phyloP scores from a whole-genome alignment of 2,329 filamentous ascomycete species.

The Sporothrix globosa region DNA sequence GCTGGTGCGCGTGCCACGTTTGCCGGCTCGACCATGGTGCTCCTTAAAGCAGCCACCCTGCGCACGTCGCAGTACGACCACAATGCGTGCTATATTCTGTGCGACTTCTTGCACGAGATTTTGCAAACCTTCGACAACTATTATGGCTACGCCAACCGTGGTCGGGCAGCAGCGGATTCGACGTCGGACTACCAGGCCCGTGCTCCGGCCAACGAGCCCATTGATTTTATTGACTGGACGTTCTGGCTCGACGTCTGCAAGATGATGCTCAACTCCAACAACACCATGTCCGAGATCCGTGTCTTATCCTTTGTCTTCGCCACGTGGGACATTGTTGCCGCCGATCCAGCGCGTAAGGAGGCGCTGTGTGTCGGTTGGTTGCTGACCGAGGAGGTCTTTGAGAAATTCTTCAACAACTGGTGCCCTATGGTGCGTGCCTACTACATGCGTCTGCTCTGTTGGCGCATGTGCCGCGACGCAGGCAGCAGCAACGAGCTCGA shows the following conservation, averaged over 20 bases:
- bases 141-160: constrained; percentile 43
- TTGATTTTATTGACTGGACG: constrained; percentile 68
- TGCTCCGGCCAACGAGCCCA: neutral
- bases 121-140: constrained; percentile 64
- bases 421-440: constrained; percentile 94
- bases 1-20: constrained; percentile 66
- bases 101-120: constrained; percentile 85
- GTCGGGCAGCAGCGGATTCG: constrained; percentile 6
- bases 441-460: constrained; percentile 87
- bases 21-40: constrained; percentile 70
- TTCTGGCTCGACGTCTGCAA: constrained; percentile 85
- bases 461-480: constrained; percentile 79
- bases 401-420: constrained; percentile 88
- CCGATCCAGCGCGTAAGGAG: constrained; percentile 68
- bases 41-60: constrained; percentile 74
- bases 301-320: constrained; percentile 80
- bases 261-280: constrained; percentile 78
- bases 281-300: constrained; percentile 87
- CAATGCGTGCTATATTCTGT: constrained; percentile 83
- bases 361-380: constrained; percentile 75
- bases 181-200: constrained; percentile 29
- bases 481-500: constrained; percentile 68
- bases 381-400: constrained; percentile 73
- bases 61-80: constrained; percentile 81
- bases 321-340: constrained; percentile 73